These are phyloP conservation scores for Meira miltonrushii DNA, from an alignment of 1,284 basidiomycete species.

Conservation along the genomic window DNA sequence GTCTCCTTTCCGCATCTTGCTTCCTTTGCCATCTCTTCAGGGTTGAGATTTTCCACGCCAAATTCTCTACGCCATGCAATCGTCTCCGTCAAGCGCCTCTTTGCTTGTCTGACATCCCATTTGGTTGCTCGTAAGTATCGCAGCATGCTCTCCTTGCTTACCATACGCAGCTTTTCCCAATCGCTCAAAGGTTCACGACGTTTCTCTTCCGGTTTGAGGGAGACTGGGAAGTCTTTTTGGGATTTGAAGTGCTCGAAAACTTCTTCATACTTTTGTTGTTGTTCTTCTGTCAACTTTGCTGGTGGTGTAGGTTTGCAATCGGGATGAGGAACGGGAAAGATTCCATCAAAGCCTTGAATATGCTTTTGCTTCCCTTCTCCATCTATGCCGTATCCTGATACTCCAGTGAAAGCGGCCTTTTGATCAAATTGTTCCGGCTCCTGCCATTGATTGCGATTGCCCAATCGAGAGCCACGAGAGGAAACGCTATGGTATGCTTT, in stretches of 20 bases:
- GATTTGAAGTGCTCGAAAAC: conserved; percentile 35
- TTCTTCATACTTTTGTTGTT: conserved; percentile 32
- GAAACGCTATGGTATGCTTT: conserved; percentile 2
- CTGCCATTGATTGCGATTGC: not conserved
- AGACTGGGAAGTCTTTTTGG: conserved; percentile 25
- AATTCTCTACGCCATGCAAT: conserved; percentile 54
- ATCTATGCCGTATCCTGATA: not conserved
- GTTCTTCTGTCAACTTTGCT: conserved; percentile 26
- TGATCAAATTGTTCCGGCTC: no score
- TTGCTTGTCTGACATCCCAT: conserved; percentile 51
- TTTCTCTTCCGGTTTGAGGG: conserved; percentile 20
- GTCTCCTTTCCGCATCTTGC: conserved; percentile 54
- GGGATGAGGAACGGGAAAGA: conserved; percentile 32
- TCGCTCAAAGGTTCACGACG: conserved; percentile 37
- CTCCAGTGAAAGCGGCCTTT: not conserved
- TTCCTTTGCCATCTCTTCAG: conserved; percentile 43
- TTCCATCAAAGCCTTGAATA: conserved; percentile 20
- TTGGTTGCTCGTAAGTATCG: conserved; percentile 52
- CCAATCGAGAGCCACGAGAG: not conserved
- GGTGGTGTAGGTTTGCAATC: conserved; percentile 27
- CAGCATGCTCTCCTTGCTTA: conserved; percentile 49
- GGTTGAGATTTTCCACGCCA: conserved; percentile 49
- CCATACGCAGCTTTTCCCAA: conserved; percentile 48
- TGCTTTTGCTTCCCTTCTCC: not conserved
- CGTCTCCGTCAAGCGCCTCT: conserved; percentile 52